Percentiles rank a stretch among this genome's conserved stretches.
phyloP scores from a whole-genome alignment of 2,329 filamentous ascomycete genomes.

The Diaporthe longicolla region DNA sequence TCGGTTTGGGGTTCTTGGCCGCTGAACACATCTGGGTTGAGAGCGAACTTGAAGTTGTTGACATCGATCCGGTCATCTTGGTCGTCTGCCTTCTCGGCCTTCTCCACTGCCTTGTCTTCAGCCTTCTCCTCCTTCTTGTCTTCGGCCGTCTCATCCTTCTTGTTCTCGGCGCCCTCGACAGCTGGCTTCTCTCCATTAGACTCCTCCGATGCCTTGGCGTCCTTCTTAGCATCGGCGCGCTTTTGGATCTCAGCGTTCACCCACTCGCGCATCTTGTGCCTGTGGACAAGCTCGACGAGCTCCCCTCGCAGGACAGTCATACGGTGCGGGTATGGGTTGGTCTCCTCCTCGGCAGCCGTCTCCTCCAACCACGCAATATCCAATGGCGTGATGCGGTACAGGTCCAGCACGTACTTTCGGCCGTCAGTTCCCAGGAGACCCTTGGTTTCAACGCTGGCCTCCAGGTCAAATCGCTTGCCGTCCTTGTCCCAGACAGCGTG shows the following conservation, averaged over 20 bases:
- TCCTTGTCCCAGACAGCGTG: conserved; percentile 99
- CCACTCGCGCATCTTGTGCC: conserved; percentile 90
- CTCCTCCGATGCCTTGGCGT: conserved; percentile 49
- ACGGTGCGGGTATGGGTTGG: conserved; percentile 84
- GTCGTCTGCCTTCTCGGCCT: conserved; percentile 50
- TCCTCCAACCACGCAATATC: conserved; percentile 94
- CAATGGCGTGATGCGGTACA: conserved; percentile 94
- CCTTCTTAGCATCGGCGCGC: conserved; percentile 62
- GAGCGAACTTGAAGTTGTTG: conserved; percentile 85
- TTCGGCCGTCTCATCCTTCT: conserved; percentile 47
- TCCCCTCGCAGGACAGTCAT: conserved; percentile 96
- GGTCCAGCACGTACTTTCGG: conserved; percentile 95
- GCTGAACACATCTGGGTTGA: conserved; percentile 97
- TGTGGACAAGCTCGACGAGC: conserved; percentile 87
- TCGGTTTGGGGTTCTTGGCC: conserved; percentile 92
- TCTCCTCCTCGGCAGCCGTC: conserved; percentile 64
- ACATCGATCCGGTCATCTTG: conserved; percentile 83
- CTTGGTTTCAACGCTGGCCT: conserved; percentile 98
- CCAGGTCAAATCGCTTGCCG: conserved; percentile 87
- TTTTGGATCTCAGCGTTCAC: conserved; percentile 83
- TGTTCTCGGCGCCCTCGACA: conserved; percentile 31
- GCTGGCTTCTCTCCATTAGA: conserved; percentile 35
- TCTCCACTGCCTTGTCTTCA: conserved; percentile 44
- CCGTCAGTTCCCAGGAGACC: conserved; percentile 97
- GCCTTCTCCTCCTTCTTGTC: conserved; percentile 47